These are phyloP conservation scores for Nephelium lappaceum DNA, from an alignment of 345 rosid genomes.

Conservation along the genomic window DNA sequence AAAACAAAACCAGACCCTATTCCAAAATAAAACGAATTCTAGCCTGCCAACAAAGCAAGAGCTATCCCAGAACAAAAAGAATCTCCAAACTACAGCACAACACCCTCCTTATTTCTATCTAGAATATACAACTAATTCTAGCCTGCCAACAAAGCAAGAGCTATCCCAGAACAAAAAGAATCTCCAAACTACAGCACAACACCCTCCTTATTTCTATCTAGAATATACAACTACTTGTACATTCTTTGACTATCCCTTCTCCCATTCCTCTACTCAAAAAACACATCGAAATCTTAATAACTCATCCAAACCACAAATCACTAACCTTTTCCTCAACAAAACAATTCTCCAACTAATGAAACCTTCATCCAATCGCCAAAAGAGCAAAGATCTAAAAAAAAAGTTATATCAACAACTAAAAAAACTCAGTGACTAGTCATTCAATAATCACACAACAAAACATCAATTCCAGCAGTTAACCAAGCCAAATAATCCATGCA, in stretches of 20 bases:
- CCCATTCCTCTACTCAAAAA: neutral
- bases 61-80: neutral
- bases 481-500: neutral
- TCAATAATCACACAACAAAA: neutral
- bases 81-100: neutral
- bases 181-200: neutral
- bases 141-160: neutral
- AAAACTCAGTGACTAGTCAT: neutral
- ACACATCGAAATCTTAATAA: neutral
- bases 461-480: neutral
- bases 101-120: neutral
- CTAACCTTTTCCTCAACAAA: neutral
- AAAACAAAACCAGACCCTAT: neutral
- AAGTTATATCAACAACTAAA: no score
- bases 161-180: neutral
- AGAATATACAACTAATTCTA: neutral
- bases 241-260: neutral
- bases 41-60: neutral
- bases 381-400: neutral
- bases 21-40: neutral
- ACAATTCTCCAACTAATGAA: constrained; percentile 1
- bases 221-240: neutral
- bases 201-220: neutral
- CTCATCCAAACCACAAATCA: neutral
- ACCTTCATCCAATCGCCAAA: neutral